Base-by-base conservation (phyloP, 805 yeast genomes). In the Candida ponderosae region DNA sequence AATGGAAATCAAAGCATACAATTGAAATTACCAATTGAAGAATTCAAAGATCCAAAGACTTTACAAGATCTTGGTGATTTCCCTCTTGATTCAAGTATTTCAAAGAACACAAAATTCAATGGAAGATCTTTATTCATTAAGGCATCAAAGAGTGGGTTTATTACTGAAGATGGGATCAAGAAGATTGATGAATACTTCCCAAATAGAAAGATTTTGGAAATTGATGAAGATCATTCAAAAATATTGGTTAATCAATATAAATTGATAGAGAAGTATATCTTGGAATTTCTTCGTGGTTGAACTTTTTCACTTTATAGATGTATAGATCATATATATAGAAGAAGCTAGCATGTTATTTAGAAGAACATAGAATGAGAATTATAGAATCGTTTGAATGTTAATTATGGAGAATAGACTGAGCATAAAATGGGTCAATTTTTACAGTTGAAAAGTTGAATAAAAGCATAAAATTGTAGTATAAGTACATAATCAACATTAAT, bases 81-180 rank as follows among this genome's bases (percentile, higher is more conserved):
- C 42, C 62, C 62, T 19, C n/a, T 31, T 32, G 34, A 45, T 31
- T 21, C 14, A 10, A 13, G 9, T 16, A n/a, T 8, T 19, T 16
- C 23, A 19, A 31, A 31, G 18, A n/a, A n/a, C n/a, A n/a, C 14
- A 13, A 24, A 2, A 11, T 31, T 35, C 1, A 26, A 35, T 8
- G 39, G 40, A 3, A 36, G 38, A 1, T 62, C 66, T 3, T 43
- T 70, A 31, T 66, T 75, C 34, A 53, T 75, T 49, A 62, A 64
- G 38, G 80, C 72, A 4, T 39, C 51, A 15, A 39, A 59, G 14
- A 70, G 78, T 2, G 48, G 54, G 0, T 68, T 74, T 39, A 62
- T 76, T 14, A 50, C 48, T 14, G 57, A 57, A 4, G 42, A 60
- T 33, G 57, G 54, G 28, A 42, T 41, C 14, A 31, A 29, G 24